A percentile compares a stretch with the other conserved stretches of the same genome.
phyloP scores from a whole-genome alignment of 306 rosid genomes.

The Gastrolobium villosum region DNA sequence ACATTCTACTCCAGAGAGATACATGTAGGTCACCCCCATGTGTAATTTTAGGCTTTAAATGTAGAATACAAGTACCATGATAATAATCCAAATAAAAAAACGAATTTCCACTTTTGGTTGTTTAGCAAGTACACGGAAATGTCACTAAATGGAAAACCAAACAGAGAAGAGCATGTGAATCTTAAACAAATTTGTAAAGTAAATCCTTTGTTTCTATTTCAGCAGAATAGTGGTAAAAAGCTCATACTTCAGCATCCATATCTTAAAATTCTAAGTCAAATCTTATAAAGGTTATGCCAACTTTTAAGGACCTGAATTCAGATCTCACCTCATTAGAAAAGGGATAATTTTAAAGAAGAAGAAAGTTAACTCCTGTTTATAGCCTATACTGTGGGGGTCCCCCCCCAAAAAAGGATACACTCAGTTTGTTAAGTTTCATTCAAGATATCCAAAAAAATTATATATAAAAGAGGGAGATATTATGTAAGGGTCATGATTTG shows the following conservation, averaged over 20 bases:
- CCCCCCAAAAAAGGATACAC: neutral
- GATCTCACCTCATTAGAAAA: constrained; percentile 8
- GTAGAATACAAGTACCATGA: constrained; percentile 1
- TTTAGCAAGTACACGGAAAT: constrained; percentile 19
- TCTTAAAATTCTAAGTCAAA: constrained; percentile 27
- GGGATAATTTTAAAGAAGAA: neutral
- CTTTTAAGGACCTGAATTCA: constrained; percentile 21
- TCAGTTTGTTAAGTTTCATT: constrained; percentile 38
- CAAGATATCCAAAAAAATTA: neutral
- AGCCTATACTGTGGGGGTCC: neutral
- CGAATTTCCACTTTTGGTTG: constrained; percentile 1
- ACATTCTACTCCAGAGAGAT: neutral
- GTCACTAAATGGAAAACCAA: constrained; percentile 37
- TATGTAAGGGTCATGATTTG: constrained; percentile 22
- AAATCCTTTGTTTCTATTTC: constrained; percentile 8
- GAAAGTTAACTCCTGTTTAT: neutral
- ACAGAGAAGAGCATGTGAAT: constrained; percentile 26
- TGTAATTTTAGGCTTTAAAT: constrained; percentile 35
- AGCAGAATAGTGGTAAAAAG: constrained; percentile 14
- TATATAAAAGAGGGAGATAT: constrained; percentile 11
- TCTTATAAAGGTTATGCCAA: constrained; percentile 20
- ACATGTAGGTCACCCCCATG: constrained; percentile 6
- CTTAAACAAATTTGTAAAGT: neutral
- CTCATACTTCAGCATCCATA: constrained; percentile 17
- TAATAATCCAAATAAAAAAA: constrained; percentile 31